Conservation (phyloP, 768 basidiomycete genomes). For the Mycena latifolia region DNA sequence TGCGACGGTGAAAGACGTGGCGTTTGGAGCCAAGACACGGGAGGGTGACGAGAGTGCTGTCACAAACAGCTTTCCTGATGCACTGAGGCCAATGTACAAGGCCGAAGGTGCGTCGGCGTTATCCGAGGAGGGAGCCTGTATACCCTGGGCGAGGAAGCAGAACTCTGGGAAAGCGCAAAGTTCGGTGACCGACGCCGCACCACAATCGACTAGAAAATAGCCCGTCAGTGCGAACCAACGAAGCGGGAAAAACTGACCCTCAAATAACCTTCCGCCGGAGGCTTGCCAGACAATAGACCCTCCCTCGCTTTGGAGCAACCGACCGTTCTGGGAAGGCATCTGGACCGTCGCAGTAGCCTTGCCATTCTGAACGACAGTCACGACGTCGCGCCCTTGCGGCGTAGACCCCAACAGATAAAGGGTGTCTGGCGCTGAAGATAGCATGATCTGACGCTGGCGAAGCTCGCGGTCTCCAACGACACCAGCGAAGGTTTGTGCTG, state of each 20-base stretch:
- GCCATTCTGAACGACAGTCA: slow-evolving; percentile 43
- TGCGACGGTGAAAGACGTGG: slow-evolving; percentile 79
- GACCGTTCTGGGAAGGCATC: slow-evolving; percentile 58
- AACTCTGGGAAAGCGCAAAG: slow-evolving; percentile 67
- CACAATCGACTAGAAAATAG: slow-evolving; percentile 18
- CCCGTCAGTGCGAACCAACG: slow-evolving; percentile 33
- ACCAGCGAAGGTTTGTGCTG: slow-evolving; percentile 54
- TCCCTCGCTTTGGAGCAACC: slow-evolving; percentile 54
- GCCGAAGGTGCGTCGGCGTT: slow-evolving; percentile 23
- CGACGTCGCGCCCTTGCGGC: slow-evolving; percentile 46
- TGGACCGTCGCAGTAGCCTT: slow-evolving; percentile 38
- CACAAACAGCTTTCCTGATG: slow-evolving; percentile 74
- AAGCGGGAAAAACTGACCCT: slow-evolving; percentile 50
- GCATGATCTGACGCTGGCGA: slow-evolving; percentile 42
- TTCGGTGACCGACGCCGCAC: slow-evolving; percentile 15
- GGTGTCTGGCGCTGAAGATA: slow-evolving; percentile 7
- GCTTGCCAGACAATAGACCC: slow-evolving; percentile 55
- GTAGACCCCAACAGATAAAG: slow-evolving; percentile 57
- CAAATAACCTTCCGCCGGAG: slow-evolving; percentile 59
- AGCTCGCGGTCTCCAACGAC: slow-evolving; percentile 34
- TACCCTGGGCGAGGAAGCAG: slow-evolving; percentile 61
- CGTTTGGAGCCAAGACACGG: slow-evolving; percentile 60
- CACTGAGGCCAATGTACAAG: slow-evolving; percentile 74
- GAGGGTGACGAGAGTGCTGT: slow-evolving; percentile 45
- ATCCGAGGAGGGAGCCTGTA: slow-evolving; percentile 38